Evolutionary conservation across 1,284 basidiomycete species (phyloP).

Genomic region (Xerocomus nothofagi): DNA sequence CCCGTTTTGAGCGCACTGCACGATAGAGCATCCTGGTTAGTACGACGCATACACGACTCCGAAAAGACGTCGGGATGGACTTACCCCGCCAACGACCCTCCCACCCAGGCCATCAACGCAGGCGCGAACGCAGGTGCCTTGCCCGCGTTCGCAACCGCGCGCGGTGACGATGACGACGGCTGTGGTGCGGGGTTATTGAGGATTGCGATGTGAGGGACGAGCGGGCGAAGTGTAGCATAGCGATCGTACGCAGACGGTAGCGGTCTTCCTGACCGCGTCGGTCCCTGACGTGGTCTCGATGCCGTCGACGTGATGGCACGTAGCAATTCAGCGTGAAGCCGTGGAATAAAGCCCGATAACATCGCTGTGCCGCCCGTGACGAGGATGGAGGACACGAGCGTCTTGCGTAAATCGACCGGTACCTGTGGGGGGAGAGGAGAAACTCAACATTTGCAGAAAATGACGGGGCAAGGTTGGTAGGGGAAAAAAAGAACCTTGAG

Average conservation of each 20-base stretch:
- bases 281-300: slow-evolving; percentile 33
- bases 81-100: slow-evolving; percentile 88
- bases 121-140: slow-evolving; percentile 85
- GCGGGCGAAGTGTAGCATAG: slow-evolving; percentile 68
- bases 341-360: slow-evolving; percentile 89
- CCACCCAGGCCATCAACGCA: slow-evolving; percentile 85
- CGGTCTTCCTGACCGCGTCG: slow-evolving; percentile 41
- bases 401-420: slow-evolving; percentile 85
- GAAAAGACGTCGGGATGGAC: slow-evolving; percentile 29
- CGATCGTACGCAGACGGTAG: slow-evolving; percentile 61
- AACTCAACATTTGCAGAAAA: neutral
- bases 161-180: slow-evolving; percentile 34
- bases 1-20: slow-evolving; percentile 77
- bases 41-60: neutral
- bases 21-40: neutral
- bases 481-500: slow-evolving; percentile 58
- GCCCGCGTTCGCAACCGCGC: slow-evolving; percentile 62
- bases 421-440: slow-evolving; percentile 66
- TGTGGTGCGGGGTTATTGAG: slow-evolving; percentile 78
- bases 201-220: slow-evolving; percentile 72
- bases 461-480: neutral
- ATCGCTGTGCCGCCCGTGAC: slow-evolving; percentile 88
- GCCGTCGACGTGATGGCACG: slow-evolving; percentile 50
- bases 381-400: slow-evolving; percentile 78
- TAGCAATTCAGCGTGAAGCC: slow-evolving; percentile 76